These are phyloP conservation scores for Fimicolochytrium jonesii DNA, from an alignment of 192 early-diverging fungal genomes.

Conservation along the genomic window DNA sequence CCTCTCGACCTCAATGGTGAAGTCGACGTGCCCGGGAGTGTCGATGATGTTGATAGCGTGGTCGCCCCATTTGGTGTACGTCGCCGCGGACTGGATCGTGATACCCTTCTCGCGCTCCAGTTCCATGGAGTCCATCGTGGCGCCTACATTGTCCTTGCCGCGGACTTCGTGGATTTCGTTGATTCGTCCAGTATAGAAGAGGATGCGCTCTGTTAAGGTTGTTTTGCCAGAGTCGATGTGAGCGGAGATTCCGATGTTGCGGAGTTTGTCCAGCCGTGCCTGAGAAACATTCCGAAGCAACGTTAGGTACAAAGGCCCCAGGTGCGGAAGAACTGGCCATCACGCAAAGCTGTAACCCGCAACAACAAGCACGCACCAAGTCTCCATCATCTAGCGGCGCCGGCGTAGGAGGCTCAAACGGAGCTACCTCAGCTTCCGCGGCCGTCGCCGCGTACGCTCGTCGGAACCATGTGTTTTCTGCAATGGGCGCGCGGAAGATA, in stretches of 20 bases:
- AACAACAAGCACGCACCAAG: too few species aligned
- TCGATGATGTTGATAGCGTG: slow-evolving; percentile 89
- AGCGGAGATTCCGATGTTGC: slow-evolving; percentile 58
- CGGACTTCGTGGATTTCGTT: slow-evolving; percentile 77
- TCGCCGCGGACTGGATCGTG: slow-evolving; percentile 93
- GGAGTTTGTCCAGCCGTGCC: slow-evolving; percentile 26
- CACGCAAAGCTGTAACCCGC: too few species aligned
- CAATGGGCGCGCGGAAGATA: too few species aligned
- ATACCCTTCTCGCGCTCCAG: slow-evolving; percentile 97
- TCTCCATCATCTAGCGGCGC: too few species aligned
- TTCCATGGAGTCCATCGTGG: slow-evolving; percentile 99
- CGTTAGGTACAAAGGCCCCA: too few species aligned
- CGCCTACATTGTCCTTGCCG: slow-evolving; percentile 80
- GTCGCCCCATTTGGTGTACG: slow-evolving; percentile 68
- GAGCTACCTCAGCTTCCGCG: too few species aligned
- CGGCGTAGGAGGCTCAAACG: too few species aligned
- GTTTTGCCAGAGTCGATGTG: slow-evolving; percentile 97
- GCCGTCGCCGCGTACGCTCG: too few species aligned
- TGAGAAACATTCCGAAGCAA: too few species aligned
- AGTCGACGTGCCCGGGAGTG: slow-evolving; percentile 96
- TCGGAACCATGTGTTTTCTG: too few species aligned
- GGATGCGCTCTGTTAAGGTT: slow-evolving; percentile 95
- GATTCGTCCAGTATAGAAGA: slow-evolving; percentile 96
- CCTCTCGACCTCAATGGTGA: slow-evolving; percentile 94
- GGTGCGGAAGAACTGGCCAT: too few species aligned